A percentile compares a stretch with the other conserved stretches of the same genome.
Conservation (phyloP, 768 basidiomycete genomes). For the Cystofilobasidium bisporidii region DNA sequence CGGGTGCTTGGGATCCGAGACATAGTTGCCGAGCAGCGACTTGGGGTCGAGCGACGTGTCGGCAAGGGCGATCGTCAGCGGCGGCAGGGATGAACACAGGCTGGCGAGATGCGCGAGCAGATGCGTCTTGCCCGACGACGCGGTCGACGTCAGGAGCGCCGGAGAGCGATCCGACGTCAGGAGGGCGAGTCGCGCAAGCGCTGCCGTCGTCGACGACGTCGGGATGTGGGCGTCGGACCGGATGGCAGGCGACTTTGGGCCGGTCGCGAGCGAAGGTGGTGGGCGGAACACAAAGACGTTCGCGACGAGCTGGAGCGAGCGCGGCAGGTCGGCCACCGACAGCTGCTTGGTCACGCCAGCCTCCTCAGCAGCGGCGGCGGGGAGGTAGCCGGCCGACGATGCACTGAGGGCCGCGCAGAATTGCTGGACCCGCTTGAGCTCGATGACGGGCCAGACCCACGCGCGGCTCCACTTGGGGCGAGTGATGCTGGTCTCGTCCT, state of each 20-base stretch:
- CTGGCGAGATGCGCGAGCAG: slow-evolving; percentile 66
- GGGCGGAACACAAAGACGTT: slow-evolving; percentile 41
- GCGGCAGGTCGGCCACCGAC: slow-evolving; percentile 58
- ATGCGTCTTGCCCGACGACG: slow-evolving; percentile 80
- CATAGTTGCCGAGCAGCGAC: slow-evolving; percentile 81
- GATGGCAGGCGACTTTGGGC: neutral
- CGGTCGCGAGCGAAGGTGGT: slow-evolving; percentile 23
- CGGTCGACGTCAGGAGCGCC: slow-evolving; percentile 68
- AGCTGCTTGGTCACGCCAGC: slow-evolving; percentile 42
- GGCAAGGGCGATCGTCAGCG: slow-evolving; percentile 79
- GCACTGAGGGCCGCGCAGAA: slow-evolving; percentile 29
- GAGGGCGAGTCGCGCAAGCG: slow-evolving; percentile 56
- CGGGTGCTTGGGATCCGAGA: slow-evolving; percentile 70
- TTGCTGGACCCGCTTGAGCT: slow-evolving; percentile 53
- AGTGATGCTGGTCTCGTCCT: slow-evolving; percentile 29
- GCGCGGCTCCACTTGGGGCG: slow-evolving; percentile 50
- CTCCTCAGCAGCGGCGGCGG: slow-evolving; percentile 21
- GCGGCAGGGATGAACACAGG: slow-evolving; percentile 50
- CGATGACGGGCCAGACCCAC: slow-evolving; percentile 69
- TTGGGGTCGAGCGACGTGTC: slow-evolving; percentile 93
- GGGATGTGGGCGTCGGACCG: slow-evolving; percentile 43
- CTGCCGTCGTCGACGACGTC: slow-evolving; percentile 53
- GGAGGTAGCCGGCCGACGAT: slow-evolving; percentile 45
- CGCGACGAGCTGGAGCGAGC: slow-evolving; percentile 50
- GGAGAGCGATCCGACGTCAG: slow-evolving; percentile 62